Evolutionary conservation across 164 flowering plant genomes (phyloP).

Genomic region (Stephania yunnanensis): DNA sequence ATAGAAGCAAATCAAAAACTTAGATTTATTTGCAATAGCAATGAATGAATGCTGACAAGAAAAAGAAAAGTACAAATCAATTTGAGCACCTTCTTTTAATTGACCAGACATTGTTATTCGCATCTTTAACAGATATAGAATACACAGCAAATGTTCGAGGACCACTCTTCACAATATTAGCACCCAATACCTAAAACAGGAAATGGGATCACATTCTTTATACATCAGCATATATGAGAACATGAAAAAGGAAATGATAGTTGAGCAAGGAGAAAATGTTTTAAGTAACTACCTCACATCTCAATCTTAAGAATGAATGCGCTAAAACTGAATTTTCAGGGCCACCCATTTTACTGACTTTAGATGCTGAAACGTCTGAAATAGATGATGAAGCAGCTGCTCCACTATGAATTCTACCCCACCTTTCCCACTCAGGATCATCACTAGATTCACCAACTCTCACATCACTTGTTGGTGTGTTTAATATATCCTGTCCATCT

Average conservation of each 20-base stretch:
- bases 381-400: constrained; percentile 71
- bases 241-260: constrained; percentile 3
- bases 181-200: constrained; percentile 83
- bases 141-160: constrained; percentile 89
- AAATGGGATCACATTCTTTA: constrained; percentile 23
- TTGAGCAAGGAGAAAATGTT: constrained; percentile 3
- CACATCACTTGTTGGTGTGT: constrained; percentile 31
- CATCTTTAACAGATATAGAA: constrained; percentile 90
- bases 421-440: constrained; percentile 62
- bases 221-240: constrained; percentile 15
- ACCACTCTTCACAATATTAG: constrained; percentile 90
- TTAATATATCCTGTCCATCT: constrained; percentile 76
- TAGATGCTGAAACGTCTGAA: constrained; percentile 33
- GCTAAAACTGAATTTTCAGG: constrained; percentile 39
- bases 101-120: constrained; percentile 75
- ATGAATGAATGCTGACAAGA: not conserved
- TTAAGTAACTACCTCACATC: constrained; percentile 73
- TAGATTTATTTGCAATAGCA: not conserved
- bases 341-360: constrained; percentile 32
- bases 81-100: constrained; percentile 90
- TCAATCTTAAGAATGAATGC: constrained; percentile 78
- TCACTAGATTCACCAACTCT: constrained; percentile 64
- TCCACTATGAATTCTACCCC: constrained; percentile 66
- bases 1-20: not conserved
- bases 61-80: constrained; percentile 3